These are phyloP conservation scores for Cladophialophora carrionii DNA, from an alignment of 2,329 filamentous ascomycete species.

Conservation along the genomic window DNA sequence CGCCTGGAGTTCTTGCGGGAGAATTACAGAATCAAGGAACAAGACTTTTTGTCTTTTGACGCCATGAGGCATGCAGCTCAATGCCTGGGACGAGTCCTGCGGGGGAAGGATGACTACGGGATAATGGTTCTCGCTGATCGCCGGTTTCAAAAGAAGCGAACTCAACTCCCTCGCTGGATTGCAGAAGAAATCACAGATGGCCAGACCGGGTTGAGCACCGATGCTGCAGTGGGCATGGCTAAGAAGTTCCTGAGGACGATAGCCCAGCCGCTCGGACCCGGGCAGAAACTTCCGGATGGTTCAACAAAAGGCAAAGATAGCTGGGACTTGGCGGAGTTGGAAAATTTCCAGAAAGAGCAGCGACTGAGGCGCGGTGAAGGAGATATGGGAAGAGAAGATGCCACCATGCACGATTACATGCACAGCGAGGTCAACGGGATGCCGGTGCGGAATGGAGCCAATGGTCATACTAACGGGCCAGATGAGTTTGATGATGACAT, in stretches of 20 bases:
- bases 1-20: conserved; percentile 94
- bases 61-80: conserved; percentile 99
- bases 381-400: conserved; percentile 40
- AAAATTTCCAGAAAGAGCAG: conserved; percentile 69
- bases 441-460: conserved; percentile 22
- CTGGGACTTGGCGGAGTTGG: conserved; percentile 81
- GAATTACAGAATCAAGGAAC: conserved; percentile 94
- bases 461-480: conserved; percentile 32
- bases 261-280: conserved; percentile 82
- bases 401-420: conserved; percentile 38
- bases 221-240: conserved; percentile 88
- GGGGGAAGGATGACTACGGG: conserved; percentile 98
- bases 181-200: conserved; percentile 81
- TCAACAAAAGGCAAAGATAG: conserved; percentile 71
- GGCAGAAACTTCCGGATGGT: conserved; percentile 68
- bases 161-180: conserved; percentile 95
- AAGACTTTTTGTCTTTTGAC: conserved; percentile 97
- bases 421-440: conserved; percentile 38
- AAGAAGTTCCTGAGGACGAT: conserved; percentile 89
- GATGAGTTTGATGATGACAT: conserved; percentile 47
- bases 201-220: conserved; percentile 87
- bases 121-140: conserved; percentile 98
- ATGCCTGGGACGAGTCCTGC: conserved; percentile 88
- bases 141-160: conserved; percentile 87
- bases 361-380: conserved; percentile 60